phyloP scores from a whole-genome alignment of 768 basidiomycete species.

The Omphalotus guepiniiformis region DNA sequence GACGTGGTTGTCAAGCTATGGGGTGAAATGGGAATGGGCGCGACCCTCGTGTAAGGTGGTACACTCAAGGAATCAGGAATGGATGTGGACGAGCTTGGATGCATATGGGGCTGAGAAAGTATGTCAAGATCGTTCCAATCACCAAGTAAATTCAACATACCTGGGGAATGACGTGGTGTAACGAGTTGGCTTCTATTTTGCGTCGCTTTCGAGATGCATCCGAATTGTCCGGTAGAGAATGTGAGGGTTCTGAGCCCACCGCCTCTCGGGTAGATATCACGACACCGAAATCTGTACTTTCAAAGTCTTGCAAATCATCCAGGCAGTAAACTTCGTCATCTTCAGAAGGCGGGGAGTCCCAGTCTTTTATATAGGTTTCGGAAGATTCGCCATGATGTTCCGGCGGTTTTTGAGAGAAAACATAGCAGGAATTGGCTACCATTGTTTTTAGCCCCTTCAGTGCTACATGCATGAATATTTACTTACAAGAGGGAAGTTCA shows the following conservation, averaged over 20 bases:
- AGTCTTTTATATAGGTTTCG: not conserved
- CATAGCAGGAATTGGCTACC: not conserved
- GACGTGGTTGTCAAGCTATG: not conserved
- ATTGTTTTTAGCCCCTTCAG: not conserved
- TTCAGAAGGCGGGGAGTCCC: not conserved
- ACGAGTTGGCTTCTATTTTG: not conserved
- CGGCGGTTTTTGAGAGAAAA: not conserved
- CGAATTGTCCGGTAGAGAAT: not conserved
- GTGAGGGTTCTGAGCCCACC: not conserved
- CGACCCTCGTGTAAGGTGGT: not conserved
- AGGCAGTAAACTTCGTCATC: not conserved
- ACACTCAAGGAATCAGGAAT: not conserved
- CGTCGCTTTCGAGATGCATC: not conserved
- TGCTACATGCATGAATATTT: not conserved
- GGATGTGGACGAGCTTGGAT: not conserved
- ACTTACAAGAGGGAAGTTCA: not conserved
- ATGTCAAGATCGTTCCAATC: not conserved
- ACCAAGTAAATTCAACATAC: not conserved
- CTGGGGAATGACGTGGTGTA: not conserved
- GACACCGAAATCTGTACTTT: not conserved
- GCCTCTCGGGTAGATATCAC: no score
- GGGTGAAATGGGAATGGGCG: not conserved
- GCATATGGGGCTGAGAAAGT: slow-evolving; percentile 1
- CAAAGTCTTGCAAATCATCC: not conserved
- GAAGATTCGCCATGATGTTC: not conserved